These are phyloP conservation scores for Davidsoniella australis DNA, from an alignment of 2,329 filamentous ascomycete genomes.

Conservation along the genomic window DNA sequence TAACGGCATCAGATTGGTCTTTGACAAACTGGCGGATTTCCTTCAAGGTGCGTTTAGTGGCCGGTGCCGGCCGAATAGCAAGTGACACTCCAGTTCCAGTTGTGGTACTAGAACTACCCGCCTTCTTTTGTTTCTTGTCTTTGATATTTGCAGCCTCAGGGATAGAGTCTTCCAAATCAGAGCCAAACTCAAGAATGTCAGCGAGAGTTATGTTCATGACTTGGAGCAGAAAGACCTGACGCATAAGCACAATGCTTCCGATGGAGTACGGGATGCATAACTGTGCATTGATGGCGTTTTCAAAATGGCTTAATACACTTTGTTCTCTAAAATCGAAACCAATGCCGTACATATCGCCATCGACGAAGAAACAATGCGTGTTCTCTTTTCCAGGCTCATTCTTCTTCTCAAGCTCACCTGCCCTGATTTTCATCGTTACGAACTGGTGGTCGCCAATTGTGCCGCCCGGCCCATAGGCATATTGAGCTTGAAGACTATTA, in stretches of 20 bases:
- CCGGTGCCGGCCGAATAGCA: constrained; percentile 17
- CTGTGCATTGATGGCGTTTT: constrained; percentile 15
- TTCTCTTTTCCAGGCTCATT: not conserved
- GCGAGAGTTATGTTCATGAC: constrained; percentile 26
- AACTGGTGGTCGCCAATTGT: constrained; percentile 21
- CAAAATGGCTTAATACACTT: constrained; percentile 10
- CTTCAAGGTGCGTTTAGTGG: constrained; percentile 18
- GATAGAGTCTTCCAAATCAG: constrained; percentile 15
- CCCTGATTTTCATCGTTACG: constrained; percentile 18
- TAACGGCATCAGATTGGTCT: constrained; percentile 20
- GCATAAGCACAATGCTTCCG: constrained; percentile 23
- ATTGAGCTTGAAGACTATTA: constrained; percentile 20
- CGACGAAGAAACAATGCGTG: constrained; percentile 22
- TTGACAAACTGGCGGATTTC: constrained; percentile 18
- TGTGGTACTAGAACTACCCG: not conserved
- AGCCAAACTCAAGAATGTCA: constrained; percentile 25
- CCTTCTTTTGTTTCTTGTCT: constrained; percentile 1
- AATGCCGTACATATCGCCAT: constrained; percentile 22
- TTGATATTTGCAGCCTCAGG: not conserved
- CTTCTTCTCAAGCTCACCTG: not conserved
- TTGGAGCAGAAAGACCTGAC: constrained; percentile 23
- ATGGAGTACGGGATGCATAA: constrained; percentile 17
- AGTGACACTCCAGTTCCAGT: constrained; percentile 19
- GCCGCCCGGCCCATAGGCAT: constrained; percentile 18
- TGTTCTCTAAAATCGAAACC: constrained; percentile 17